phyloP scores from a whole-genome alignment of 305 asterid genomes.

The Striga hermonthica region DNA sequence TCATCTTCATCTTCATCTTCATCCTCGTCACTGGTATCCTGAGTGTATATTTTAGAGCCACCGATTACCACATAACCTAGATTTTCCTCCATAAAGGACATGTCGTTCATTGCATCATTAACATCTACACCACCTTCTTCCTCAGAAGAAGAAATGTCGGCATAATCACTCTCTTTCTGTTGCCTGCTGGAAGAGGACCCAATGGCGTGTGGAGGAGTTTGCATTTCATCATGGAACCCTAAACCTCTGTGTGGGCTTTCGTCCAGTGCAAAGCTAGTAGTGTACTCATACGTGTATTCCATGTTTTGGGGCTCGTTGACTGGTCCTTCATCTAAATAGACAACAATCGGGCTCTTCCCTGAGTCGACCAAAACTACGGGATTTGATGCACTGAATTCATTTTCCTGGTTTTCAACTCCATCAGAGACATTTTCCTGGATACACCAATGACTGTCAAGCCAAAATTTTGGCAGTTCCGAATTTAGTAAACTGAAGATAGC shows the following conservation, averaged over 20 bases:
- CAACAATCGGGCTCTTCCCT: conserved; percentile 57
- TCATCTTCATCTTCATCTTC: conserved; percentile 47
- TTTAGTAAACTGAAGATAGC: conserved; percentile 1
- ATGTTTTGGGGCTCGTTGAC: conserved; percentile 38
- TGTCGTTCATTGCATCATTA: conserved; percentile 39
- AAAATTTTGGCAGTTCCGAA: conserved; percentile 12
- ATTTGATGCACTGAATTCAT: conserved; percentile 33
- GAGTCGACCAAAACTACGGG: conserved; percentile 55
- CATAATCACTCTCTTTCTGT: conserved; percentile 46
- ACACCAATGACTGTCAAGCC: conserved; percentile 15
- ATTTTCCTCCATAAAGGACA: conserved; percentile 42
- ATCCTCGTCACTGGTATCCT: conserved; percentile 58
- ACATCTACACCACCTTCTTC: conserved; percentile 35
- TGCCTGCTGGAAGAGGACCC: conserved; percentile 43
- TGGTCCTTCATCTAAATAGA: conserved; percentile 56
- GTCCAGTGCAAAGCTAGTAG: conserved; percentile 54
- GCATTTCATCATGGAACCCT: conserved; percentile 58
- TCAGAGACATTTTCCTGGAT: conserved; percentile 45
- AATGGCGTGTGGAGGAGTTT: conserved; percentile 39
- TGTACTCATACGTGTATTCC: conserved; percentile 57
- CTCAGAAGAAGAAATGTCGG: conserved; percentile 43
- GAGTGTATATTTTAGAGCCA: conserved; percentile 72
- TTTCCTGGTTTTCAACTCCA: conserved; percentile 35
- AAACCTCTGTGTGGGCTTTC: conserved; percentile 70
- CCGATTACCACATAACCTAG: conserved; percentile 73